Conservation (phyloP, 805 yeast genomes). For the Priceomyces fermenticarens region DNA sequence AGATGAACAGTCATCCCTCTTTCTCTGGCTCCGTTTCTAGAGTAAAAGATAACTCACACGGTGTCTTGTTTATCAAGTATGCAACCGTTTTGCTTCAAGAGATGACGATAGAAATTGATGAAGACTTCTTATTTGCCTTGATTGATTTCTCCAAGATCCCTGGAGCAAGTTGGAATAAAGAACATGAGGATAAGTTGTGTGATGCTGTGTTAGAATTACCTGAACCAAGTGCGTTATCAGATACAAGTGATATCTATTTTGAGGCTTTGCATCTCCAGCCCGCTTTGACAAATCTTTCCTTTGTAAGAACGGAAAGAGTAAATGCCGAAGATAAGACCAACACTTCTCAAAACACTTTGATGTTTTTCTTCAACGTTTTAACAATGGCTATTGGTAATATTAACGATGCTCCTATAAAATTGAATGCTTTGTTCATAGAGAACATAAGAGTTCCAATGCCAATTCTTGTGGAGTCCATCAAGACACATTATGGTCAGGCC, state of each 20-base stretch:
- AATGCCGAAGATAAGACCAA: constrained; percentile 60
- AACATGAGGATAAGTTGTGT: constrained; percentile 49
- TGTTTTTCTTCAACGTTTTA: constrained; percentile 77
- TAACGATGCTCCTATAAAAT: constrained; percentile 90
- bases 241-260: constrained; percentile 77
- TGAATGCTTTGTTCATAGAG: constrained; percentile 84
- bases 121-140: constrained; percentile 81
- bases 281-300: constrained; percentile 79
- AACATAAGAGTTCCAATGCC: constrained; percentile 86
- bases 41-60: constrained; percentile 86
- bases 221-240: constrained; percentile 54
- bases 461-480: constrained; percentile 62
- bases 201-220: constrained; percentile 67
- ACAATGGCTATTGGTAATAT: constrained; percentile 98
- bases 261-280: constrained; percentile 94
- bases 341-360: constrained; percentile 56
- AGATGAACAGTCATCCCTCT: constrained; percentile 86
- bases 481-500: constrained; percentile 88
- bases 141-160: constrained; percentile 79
- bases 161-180: constrained; percentile 70
- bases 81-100: constrained; percentile 89
- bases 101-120: constrained; percentile 89
- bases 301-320: constrained; percentile 81
- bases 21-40: constrained; percentile 81
- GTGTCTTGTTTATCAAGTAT: constrained; percentile 84